A percentile compares a stretch with the other conserved stretches of the same genome.
These are phyloP conservation scores for Fusarium luffae DNA, from an alignment of 2,329 filamentous ascomycete genomes.

Conservation along the genomic window DNA sequence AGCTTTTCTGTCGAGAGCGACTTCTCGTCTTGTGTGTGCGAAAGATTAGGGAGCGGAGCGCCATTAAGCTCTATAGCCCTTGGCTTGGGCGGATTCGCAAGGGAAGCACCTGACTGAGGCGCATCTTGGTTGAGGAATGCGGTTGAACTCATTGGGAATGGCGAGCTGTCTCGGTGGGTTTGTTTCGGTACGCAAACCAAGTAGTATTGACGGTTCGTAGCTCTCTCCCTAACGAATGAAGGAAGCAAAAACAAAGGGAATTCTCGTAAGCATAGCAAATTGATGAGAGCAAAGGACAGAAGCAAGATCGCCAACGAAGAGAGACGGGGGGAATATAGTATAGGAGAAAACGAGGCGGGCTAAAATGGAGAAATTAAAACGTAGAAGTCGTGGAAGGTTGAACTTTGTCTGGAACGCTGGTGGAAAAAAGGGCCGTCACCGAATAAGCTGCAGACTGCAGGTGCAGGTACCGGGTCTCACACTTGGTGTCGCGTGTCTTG, in stretches of 20 bases:
- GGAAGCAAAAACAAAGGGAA: constrained; percentile 19
- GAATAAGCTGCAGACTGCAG: not conserved
- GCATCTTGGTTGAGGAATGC: constrained; percentile 40
- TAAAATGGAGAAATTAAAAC: constrained; percentile 19
- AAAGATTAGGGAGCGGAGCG: constrained; percentile 15
- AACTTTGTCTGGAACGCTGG: constrained; percentile 32
- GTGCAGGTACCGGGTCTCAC: constrained; percentile 7
- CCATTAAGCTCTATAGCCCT: constrained; percentile 26
- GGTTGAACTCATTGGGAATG: constrained; percentile 45
- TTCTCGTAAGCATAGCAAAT: constrained; percentile 34
- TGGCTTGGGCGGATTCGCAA: constrained; percentile 15
- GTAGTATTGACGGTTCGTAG: not conserved
- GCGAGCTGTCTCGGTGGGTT: constrained; percentile 26
- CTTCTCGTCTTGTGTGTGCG: constrained; percentile 27
- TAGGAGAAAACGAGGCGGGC: constrained; percentile 2
- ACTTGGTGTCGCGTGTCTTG: constrained; percentile 39
- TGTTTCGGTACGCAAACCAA: constrained; percentile 12
- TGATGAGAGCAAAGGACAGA: not conserved
- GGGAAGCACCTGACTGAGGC: constrained; percentile 30
- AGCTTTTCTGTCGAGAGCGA: constrained; percentile 8
- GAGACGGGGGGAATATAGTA: not conserved
- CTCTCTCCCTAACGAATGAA: constrained; percentile 25
- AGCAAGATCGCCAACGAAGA: not conserved
- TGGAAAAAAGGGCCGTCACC: constrained; percentile 22
- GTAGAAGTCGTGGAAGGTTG: constrained; percentile 22